Conservation (phyloP, 768 basidiomycete species). For the Leccinum boreale region DNA sequence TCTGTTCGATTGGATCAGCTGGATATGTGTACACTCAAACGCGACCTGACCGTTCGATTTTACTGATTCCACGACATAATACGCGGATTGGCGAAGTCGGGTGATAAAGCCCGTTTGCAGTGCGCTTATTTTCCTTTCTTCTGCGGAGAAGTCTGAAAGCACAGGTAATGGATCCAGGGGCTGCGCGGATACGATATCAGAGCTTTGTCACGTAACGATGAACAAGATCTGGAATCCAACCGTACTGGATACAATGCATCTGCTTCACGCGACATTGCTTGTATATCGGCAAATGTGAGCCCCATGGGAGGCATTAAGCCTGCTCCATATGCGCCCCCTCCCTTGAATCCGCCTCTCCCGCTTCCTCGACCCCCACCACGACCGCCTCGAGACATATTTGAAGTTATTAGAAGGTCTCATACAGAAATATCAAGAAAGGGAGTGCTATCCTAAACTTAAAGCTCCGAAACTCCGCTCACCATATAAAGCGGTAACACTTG, state of each 20-base stretch:
- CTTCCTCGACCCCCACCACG: slow-evolving; percentile 49
- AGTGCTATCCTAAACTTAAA: slow-evolving; percentile 3
- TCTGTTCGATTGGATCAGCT: slow-evolving; percentile 40
- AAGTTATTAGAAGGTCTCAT: not conserved
- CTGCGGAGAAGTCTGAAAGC: slow-evolving; percentile 59
- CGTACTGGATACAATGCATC: slow-evolving; percentile 81
- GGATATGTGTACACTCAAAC: not conserved
- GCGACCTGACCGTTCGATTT: slow-evolving; percentile 53
- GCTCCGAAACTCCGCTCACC: slow-evolving; percentile 26
- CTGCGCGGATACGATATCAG: slow-evolving; percentile 38
- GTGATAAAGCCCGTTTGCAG: slow-evolving; percentile 64
- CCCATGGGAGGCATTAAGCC: slow-evolving; percentile 65
- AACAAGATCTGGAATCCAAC: slow-evolving; percentile 20
- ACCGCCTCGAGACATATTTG: slow-evolving; percentile 52
- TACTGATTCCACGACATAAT: slow-evolving; percentile 69
- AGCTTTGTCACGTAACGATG: slow-evolving; percentile 14
- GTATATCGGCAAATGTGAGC: slow-evolving; percentile 75
- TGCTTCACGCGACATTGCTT: slow-evolving; percentile 70
- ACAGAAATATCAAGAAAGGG: not conserved
- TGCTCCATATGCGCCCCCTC: slow-evolving; percentile 37
- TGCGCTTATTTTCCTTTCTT: slow-evolving; percentile 64
- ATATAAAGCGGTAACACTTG: slow-evolving; percentile 16
- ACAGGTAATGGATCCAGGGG: slow-evolving; percentile 62
- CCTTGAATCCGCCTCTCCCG: slow-evolving; percentile 61
- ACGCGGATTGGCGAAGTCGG: slow-evolving; percentile 66